Percentiles rank a stretch among this genome's conserved stretches.
These are phyloP conservation scores for Termitomyces sp. DNA, from an alignment of 768 basidiomycete species.

Conservation along the genomic window DNA sequence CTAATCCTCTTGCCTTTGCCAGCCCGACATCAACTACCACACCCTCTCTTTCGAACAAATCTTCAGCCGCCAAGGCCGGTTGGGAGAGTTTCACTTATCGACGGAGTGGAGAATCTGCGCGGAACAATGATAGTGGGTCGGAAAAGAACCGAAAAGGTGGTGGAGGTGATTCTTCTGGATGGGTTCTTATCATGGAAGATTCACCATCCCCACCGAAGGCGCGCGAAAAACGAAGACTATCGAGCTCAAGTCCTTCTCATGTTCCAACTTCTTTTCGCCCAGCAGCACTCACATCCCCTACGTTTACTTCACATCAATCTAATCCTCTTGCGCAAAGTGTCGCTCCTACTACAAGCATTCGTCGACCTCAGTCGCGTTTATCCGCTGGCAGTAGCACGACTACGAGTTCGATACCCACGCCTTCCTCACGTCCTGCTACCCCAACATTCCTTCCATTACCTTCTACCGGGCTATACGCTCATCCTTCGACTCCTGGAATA, in stretches of 20 bases:
- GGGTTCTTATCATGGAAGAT: constrained; percentile 90
- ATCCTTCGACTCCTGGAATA: constrained; percentile 32
- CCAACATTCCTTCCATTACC: constrained; percentile 78
- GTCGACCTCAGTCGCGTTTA: constrained; percentile 70
- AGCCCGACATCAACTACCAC: constrained; percentile 24
- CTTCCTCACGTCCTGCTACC: constrained; percentile 68
- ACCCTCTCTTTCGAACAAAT: constrained; percentile 34
- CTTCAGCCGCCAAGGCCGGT: constrained; percentile 40
- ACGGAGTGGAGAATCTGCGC: constrained; percentile 42
- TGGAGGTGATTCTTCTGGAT: constrained; percentile 66
- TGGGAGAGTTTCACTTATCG: constrained; percentile 39
- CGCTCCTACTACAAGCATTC: constrained; percentile 37
- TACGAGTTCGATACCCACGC: constrained; percentile 62
- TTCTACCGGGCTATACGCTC: constrained; percentile 45
- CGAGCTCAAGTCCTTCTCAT: constrained; percentile 47
- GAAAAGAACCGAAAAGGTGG: constrained; percentile 45
- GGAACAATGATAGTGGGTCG: constrained; percentile 40
- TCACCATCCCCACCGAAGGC: constrained; percentile 67
- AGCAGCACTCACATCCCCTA: constrained; percentile 42
- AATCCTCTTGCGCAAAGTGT: constrained; percentile 40
- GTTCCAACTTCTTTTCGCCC: constrained; percentile 51
- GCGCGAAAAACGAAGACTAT: constrained; percentile 54
- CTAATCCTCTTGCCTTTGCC: constrained; percentile 32
- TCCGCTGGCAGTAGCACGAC: constrained; percentile 56
- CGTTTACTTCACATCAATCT: constrained; percentile 32